Percentiles rank a stretch among this genome's conserved stretches.
Conservation (phyloP, 257 asterid species). For the Hygrophila difformis region DNA sequence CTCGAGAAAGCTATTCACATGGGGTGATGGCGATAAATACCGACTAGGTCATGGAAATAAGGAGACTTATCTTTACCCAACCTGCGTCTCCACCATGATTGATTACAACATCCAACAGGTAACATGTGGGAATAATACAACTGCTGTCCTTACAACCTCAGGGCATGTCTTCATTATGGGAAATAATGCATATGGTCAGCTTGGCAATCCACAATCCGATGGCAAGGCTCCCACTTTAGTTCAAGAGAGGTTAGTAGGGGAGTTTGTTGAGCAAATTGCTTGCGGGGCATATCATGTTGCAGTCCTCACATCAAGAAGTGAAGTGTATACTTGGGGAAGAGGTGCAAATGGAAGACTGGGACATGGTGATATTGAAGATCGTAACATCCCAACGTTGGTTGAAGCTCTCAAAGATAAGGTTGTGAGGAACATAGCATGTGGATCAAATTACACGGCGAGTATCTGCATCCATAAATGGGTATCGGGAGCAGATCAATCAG, state of each 20-base stretch:
- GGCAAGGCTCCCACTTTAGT: conserved; percentile 71
- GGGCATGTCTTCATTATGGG: conserved; percentile 91
- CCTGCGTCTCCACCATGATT: conserved; percentile 62
- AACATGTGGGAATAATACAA: conserved; percentile 67
- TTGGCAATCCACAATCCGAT: conserved; percentile 65
- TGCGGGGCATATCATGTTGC: conserved; percentile 78
- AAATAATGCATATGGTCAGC: conserved; percentile 55
- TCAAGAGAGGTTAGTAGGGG: conserved; percentile 82
- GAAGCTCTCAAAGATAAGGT: conserved; percentile 77
- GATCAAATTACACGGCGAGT: conserved; percentile 70
- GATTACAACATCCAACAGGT: conserved; percentile 81
- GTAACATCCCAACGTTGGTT: conserved; percentile 55
- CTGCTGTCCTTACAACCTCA: conserved; percentile 65
- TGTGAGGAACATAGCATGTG: conserved; percentile 76
- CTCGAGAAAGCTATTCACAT: conserved; percentile 74
- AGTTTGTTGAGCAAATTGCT: conserved; percentile 78
- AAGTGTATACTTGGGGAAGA: conserved; percentile 82
- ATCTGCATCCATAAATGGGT: conserved; percentile 92
- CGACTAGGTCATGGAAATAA: conserved; percentile 83
- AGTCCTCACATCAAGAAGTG: conserved; percentile 72
- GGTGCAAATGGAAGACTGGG: conserved; percentile 92
- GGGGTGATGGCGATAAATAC: conserved; percentile 92
- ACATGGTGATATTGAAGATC: conserved; percentile 72
- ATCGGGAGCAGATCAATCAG: conserved; percentile 84
- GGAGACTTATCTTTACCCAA: conserved; percentile 61